phyloP scores from a whole-genome alignment of 768 basidiomycete species.

The Paxillus rubicundulus region DNA sequence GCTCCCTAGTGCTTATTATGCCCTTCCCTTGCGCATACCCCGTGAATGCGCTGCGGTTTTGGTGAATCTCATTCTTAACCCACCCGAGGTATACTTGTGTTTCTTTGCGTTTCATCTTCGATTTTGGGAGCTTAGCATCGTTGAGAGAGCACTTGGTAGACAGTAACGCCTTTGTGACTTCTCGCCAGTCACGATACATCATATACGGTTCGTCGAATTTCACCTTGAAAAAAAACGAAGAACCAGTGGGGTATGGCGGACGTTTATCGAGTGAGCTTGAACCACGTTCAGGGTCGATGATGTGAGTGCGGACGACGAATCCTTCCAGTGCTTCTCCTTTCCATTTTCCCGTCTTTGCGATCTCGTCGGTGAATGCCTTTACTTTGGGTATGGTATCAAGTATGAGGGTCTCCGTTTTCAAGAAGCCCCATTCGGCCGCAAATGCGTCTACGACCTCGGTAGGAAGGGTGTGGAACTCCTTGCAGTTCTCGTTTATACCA shows the following conservation, averaged over 20 bases:
- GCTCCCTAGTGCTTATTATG: conserved; percentile 79
- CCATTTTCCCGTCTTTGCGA: conserved; percentile 72
- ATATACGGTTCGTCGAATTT: conserved; percentile 99
- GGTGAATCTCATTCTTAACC: conserved; percentile 74
- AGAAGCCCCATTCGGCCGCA: conserved; percentile 90
- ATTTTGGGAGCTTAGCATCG: conserved; percentile 48
- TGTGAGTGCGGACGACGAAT: conserved; percentile 85
- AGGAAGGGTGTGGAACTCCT: conserved; percentile 68
- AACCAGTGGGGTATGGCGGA: conserved; percentile 72
- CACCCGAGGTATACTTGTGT: conserved; percentile 78
- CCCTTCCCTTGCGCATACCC: conserved; percentile 71
- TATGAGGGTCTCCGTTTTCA: conserved; percentile 70
- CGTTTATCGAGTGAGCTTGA: conserved; percentile 27
- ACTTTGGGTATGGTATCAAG: conserved; percentile 66
- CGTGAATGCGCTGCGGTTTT: conserved; percentile 56
- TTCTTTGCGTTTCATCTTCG: conserved; percentile 74
- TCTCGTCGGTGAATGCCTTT: conserved; percentile 63
- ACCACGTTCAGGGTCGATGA: conserved; percentile 42
- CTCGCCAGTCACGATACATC: conserved; percentile 98
- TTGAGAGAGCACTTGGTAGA: conserved; percentile 32
- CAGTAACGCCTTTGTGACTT: conserved; percentile 82
- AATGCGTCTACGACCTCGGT: conserved; percentile 70
- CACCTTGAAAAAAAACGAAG: conserved; percentile 97
- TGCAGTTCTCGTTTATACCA: conserved; percentile 75
- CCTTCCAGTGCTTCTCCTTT: conserved; percentile 85